Conservation (phyloP, 768 basidiomycete species). For the Dioszegia aurantiaca region DNA sequence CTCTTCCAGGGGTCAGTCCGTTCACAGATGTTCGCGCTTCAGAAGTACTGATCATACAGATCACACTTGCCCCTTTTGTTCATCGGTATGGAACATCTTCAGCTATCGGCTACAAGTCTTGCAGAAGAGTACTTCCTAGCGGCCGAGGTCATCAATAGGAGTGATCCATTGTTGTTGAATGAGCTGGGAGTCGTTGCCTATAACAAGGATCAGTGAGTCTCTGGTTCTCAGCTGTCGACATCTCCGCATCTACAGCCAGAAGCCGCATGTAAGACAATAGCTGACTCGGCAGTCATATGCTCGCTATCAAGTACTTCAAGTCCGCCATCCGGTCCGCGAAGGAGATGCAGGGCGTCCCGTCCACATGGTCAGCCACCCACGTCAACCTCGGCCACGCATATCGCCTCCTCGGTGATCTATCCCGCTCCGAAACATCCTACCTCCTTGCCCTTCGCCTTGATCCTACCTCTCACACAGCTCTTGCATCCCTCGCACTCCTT, state of each 20-base stretch:
- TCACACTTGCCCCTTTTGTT: conserved; percentile 92
- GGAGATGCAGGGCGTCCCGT: conserved; percentile 77
- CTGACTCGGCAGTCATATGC: conserved; percentile 61
- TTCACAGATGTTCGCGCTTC: conserved; percentile 24
- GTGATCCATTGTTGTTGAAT: conserved; percentile 84
- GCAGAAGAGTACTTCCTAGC: conserved; percentile 88
- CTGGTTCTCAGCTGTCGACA: too few relatives aligned
- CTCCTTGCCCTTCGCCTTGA: conserved; percentile 79
- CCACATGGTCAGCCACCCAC: conserved; percentile 83
- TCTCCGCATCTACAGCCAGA: too few relatives aligned
- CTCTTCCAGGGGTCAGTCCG: conserved; percentile 80
- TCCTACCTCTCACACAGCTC: conserved; percentile 73
- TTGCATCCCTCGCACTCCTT: conserved; percentile 86
- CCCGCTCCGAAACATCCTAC: conserved; percentile 72
- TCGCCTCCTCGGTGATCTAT: conserved; percentile 63
- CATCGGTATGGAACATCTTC: conserved; percentile 97
- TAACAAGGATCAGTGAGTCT: conserved; percentile 73
- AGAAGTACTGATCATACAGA: conserved; percentile 54
- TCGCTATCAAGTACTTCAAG: conserved; percentile 69
- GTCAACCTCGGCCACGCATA: conserved; percentile 88
- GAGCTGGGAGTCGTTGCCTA: conserved; percentile 91
- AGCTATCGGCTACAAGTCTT: conserved; percentile 71
- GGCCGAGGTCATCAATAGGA: conserved; percentile 71
- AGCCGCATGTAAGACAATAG: too few relatives aligned
- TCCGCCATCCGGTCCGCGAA: conserved; percentile 76